These are phyloP conservation scores for Hortiboletus campestris DNA, from an alignment of 768 basidiomycete genomes.

Conservation along the genomic window DNA sequence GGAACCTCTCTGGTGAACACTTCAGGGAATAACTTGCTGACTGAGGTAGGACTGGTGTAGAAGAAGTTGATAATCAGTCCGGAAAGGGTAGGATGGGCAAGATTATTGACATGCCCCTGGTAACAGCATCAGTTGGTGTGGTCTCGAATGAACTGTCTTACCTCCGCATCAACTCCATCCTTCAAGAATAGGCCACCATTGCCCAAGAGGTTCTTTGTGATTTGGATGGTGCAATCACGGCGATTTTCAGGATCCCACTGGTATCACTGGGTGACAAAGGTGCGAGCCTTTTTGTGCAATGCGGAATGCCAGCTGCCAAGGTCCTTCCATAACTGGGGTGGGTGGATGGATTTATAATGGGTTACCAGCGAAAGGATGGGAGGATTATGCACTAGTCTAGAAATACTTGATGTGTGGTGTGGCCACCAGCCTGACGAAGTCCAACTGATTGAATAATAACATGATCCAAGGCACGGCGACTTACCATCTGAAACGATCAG, in stretches of 20 bases:
- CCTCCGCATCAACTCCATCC: not conserved
- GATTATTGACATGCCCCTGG: slow-evolving; percentile 6
- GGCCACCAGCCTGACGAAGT: slow-evolving; percentile 4
- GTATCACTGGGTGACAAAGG: too few species aligned
- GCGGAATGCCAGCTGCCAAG: not conserved
- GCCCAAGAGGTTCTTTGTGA: not conserved
- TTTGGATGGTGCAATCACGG: too few species aligned
- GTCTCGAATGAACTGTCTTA: not conserved
- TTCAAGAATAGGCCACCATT: not conserved
- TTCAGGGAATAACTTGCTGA: not conserved
- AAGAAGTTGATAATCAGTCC: too few species aligned
- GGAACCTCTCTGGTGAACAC: slow-evolving; percentile 1
- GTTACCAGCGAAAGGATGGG: too few species aligned
- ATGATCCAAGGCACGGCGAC: too few species aligned
- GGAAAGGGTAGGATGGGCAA: not conserved
- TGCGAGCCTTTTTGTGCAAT: not conserved
- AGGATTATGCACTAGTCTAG: not conserved
- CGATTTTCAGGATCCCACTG: too few species aligned
- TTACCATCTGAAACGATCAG: not conserved
- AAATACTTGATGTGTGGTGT: not conserved
- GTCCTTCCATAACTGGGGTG: not conserved
- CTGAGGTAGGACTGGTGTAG: too few species aligned
- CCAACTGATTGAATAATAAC: too few species aligned
- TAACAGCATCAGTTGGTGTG: too few species aligned
- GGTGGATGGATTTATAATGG: too few species aligned